phyloP scores from a whole-genome alignment of 2,329 filamentous ascomycete species.

The Ceratocystis destructans region DNA sequence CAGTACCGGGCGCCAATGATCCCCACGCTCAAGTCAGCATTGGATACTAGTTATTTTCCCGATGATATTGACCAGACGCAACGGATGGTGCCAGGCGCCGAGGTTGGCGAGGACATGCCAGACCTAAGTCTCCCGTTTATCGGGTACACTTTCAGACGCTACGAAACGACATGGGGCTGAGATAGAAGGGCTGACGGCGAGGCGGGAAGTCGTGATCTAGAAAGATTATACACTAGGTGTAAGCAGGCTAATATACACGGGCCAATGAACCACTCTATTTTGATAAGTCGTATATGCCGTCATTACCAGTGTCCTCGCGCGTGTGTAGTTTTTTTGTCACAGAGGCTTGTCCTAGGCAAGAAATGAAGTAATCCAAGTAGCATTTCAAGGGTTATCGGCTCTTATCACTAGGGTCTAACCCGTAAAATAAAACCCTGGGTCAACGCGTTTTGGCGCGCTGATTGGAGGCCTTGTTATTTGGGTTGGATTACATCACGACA shows the following conservation, averaged over 20 bases:
- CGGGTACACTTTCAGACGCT: slow-evolving; percentile 25
- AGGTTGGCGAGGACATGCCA: slow-evolving; percentile 54
- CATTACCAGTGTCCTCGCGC: no score
- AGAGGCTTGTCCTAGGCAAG: no score
- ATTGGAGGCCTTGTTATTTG: slow-evolving; percentile 13
- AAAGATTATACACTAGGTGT: no score
- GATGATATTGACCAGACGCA: slow-evolving; percentile 97
- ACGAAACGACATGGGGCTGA: slow-evolving; percentile 18
- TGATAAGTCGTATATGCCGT: no score
- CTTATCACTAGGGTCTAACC: background rate
- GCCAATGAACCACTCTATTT: no score
- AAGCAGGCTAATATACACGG: no score
- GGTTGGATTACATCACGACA: background rate
- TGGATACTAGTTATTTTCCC: slow-evolving; percentile 97
- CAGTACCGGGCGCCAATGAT: slow-evolving; percentile 93
- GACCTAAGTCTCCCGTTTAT: slow-evolving; percentile 83
- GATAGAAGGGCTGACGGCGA: background rate
- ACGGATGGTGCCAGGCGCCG: slow-evolving; percentile 14
- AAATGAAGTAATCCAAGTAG: background rate
- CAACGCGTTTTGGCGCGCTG: slow-evolving; percentile 7
- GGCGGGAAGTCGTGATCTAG: no score
- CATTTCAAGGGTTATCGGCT: background rate
- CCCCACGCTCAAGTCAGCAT: slow-evolving; percentile 79
- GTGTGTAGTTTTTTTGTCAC: no score
- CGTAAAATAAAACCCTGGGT: background rate